A percentile compares a stretch with the other conserved stretches of the same genome.
Evolutionary conservation across 176 grass and related monocot species (phyloP).

Genomic region (Cenchrus purpureus): DNA sequence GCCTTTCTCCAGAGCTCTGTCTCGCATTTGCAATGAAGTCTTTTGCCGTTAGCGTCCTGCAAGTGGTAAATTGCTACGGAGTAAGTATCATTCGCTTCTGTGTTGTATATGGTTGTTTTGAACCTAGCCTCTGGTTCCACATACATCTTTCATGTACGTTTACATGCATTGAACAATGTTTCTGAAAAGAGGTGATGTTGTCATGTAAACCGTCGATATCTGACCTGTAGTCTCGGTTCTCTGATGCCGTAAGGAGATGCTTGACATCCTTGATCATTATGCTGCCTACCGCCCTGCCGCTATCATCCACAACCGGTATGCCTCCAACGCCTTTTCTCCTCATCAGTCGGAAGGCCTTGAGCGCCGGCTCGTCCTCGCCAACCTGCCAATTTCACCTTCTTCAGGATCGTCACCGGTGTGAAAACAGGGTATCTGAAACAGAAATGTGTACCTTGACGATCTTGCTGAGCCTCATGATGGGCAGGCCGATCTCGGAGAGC

Average conservation of each 20-base stretch:
- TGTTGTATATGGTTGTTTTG: background rate
- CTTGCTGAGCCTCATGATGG: slow-evolving; percentile 63
- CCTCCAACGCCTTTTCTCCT: slow-evolving; percentile 81
- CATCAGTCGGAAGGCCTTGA: slow-evolving; percentile 93
- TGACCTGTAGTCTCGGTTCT: slow-evolving; percentile 89
- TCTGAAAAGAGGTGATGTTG: background rate
- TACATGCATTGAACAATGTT: background rate
- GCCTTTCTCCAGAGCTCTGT: slow-evolving; percentile 49
- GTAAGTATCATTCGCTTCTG: background rate
- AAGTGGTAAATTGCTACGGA: background rate
- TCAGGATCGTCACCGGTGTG: background rate
- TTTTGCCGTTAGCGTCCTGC: slow-evolving; percentile 68
- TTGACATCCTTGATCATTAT: slow-evolving; percentile 97
- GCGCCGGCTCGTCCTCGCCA: slow-evolving; percentile 78
- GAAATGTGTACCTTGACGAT: slow-evolving; percentile 64
- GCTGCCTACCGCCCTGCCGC: slow-evolving; percentile 70
- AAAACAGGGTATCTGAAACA: background rate
- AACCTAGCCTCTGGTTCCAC: background rate
- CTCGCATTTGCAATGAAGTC: slow-evolving; percentile 59
- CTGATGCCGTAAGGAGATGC: slow-evolving; percentile 81
- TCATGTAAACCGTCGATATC: background rate
- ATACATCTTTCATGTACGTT: background rate
- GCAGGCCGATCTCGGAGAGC: slow-evolving; percentile 77
- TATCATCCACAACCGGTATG: slow-evolving; percentile 76
- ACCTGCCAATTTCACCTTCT: slow-evolving; percentile 44